These are phyloP conservation scores for Insectozyma bohioensis DNA, from an alignment of 1,139 yeast species.

Conservation along the genomic window DNA sequence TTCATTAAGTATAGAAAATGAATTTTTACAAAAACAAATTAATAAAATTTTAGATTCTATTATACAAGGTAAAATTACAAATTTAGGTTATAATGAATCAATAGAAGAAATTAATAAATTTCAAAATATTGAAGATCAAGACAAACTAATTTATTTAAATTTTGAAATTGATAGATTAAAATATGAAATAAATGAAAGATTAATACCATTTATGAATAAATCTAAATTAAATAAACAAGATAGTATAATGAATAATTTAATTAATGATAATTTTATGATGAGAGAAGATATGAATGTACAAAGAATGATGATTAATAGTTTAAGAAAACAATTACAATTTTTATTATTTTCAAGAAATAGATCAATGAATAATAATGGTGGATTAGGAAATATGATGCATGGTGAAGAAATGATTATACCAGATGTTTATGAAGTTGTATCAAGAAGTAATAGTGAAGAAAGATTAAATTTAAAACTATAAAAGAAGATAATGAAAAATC, in stretches of 20 bases:
- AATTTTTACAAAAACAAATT: conserved; percentile 41
- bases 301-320: conserved; percentile 43
- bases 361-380: conserved; percentile 4
- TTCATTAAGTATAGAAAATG: conserved; percentile 24
- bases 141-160: conserved; percentile 32
- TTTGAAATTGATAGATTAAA: conserved; percentile 43
- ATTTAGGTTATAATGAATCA: conserved; percentile 49
- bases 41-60: conserved; percentile 48
- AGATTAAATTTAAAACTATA: conserved; percentile 33
- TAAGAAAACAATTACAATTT: conserved; percentile 54
- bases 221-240: conserved; percentile 35
- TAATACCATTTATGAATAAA: conserved; percentile 38
- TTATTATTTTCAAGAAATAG: conserved; percentile 38
- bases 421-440: conserved; percentile 14
- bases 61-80: conserved; percentile 52
- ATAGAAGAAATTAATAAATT: conserved; percentile 44
- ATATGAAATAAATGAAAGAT: conserved; percentile 42
- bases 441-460: conserved; percentile 38
- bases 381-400: background rate
- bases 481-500: too few relatives aligned
- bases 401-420: conserved; percentile 6
- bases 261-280: conserved; percentile 43
- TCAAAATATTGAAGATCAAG: conserved; percentile 25
- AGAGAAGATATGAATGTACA: conserved; percentile 52
- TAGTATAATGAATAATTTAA: conserved; percentile 36